phyloP scores from a whole-genome alignment of 495 filamentous ascomycete genomes.

The Podospora sp. region DNA sequence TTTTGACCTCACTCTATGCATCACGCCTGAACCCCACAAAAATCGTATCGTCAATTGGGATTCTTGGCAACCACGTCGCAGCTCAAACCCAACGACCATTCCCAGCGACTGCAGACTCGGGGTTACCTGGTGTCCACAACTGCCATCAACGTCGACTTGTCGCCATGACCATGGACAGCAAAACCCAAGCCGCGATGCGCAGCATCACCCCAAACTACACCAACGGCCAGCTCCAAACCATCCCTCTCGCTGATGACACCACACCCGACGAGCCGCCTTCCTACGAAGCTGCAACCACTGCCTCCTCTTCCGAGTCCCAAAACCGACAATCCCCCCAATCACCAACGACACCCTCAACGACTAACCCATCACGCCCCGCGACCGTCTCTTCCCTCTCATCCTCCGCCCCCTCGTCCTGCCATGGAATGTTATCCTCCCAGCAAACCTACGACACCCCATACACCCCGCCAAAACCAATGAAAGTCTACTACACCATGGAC shows the following conservation, averaged over 20 bases:
- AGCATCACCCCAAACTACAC: conserved; percentile 12
- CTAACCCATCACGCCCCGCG: background rate
- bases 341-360: background rate
- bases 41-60: background rate
- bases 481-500: background rate
- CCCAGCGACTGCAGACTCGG: background rate
- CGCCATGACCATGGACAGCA: background rate
- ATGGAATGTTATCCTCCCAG: background rate
- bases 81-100: background rate
- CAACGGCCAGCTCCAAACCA: conserved; percentile 5
- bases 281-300: conserved; percentile 6
- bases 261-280: background rate
- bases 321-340: background rate
- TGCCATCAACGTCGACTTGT: background rate
- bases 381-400: background rate
- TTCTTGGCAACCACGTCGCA: background rate
- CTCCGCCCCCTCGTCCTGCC: background rate
- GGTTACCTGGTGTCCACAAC: background rate
- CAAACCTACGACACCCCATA: background rate
- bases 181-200: background rate
- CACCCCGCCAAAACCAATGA: background rate
- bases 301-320: background rate
- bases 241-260: conserved; percentile 6
- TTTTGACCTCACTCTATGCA: background rate
- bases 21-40: background rate